phyloP scores from a whole-genome alignment of 371 early-diverging fungal species.

The Haplosporangium sp. region DNA sequence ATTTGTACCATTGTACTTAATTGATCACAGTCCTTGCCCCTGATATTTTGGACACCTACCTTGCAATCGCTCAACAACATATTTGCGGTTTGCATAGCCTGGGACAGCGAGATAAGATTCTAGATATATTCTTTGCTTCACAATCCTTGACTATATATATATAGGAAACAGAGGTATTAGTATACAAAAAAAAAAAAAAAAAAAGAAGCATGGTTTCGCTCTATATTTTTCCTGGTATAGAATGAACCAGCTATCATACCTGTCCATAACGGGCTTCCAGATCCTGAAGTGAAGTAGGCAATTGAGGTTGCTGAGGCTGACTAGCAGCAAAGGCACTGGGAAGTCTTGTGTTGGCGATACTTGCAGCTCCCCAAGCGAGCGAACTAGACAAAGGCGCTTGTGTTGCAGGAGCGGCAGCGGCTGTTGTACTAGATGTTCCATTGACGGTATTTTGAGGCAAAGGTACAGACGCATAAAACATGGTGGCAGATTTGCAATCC shows the following conservation, averaged over 20 bases:
- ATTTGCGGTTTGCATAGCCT: slow-evolving; percentile 50
- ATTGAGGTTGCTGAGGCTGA: slow-evolving; percentile 40
- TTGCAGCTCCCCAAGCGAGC: slow-evolving; percentile 55
- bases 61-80: slow-evolving; percentile 48
- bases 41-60: slow-evolving; percentile 18
- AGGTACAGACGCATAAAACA: slow-evolving; percentile 48
- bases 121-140: slow-evolving; percentile 37
- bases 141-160: slow-evolving; percentile 14
- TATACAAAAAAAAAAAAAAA: no score
- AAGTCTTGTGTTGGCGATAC: slow-evolving; percentile 32
- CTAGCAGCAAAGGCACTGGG: slow-evolving; percentile 38
- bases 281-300: slow-evolving; percentile 49
- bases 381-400: slow-evolving; percentile 31
- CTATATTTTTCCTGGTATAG: no score
- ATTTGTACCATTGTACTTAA: no score
- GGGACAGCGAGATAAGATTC: slow-evolving; percentile 50
- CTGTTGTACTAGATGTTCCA: slow-evolving; percentile 18
- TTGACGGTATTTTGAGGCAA: slow-evolving; percentile 31
- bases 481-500: slow-evolving; percentile 55
- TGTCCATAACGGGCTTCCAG: slow-evolving; percentile 48
- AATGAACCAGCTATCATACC: slow-evolving; percentile 3
- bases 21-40: not conserved
- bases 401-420: slow-evolving; percentile 21
- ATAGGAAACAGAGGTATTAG: not conserved
- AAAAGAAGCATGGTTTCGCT: no score